Conservation (phyloP, 192 early-diverging fungal species). For the Gaertneriomyces semiglobifer region DNA sequence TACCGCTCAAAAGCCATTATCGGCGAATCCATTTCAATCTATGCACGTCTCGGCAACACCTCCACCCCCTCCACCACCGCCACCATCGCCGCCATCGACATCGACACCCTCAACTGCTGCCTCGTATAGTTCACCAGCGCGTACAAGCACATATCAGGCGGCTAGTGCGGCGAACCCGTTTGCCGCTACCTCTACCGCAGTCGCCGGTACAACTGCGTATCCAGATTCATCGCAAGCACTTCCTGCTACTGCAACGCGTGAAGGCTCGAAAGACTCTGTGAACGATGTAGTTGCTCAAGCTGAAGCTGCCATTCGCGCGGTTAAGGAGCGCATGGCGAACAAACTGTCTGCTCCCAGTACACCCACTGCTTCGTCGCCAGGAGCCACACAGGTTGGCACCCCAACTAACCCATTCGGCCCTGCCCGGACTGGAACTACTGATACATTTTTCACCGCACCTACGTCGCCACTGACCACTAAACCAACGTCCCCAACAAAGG, state of each 20-base stretch:
- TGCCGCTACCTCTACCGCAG: not conserved
- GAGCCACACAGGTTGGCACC: not conserved
- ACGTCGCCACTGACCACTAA: not conserved
- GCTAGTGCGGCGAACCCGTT: not conserved
- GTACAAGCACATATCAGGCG: not conserved
- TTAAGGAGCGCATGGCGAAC: conserved; percentile 43
- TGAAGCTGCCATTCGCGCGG: conserved; percentile 44
- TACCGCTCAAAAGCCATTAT: not conserved
- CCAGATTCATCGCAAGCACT: not conserved
- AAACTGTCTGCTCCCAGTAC: conserved; percentile 15
- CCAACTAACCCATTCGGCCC: conserved; percentile 28
- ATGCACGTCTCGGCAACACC: not conserved
- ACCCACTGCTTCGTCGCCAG: not conserved
- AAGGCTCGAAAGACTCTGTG: conserved; percentile 4
- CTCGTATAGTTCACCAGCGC: not conserved
- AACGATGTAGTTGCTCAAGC: conserved; percentile 48
- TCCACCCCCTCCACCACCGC: not conserved
- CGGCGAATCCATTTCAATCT: not conserved
- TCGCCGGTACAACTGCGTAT: not conserved
- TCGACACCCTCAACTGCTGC: not conserved
- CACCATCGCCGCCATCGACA: not conserved
- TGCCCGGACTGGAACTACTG: not conserved
- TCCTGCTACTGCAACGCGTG: not conserved
- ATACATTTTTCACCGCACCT: not conserved
- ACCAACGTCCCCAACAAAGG: not conserved